A percentile compares a stretch with the other conserved stretches of the same genome.
Conservation (phyloP, 345 rosid genomes). For the Streptanthus diversifolius region DNA sequence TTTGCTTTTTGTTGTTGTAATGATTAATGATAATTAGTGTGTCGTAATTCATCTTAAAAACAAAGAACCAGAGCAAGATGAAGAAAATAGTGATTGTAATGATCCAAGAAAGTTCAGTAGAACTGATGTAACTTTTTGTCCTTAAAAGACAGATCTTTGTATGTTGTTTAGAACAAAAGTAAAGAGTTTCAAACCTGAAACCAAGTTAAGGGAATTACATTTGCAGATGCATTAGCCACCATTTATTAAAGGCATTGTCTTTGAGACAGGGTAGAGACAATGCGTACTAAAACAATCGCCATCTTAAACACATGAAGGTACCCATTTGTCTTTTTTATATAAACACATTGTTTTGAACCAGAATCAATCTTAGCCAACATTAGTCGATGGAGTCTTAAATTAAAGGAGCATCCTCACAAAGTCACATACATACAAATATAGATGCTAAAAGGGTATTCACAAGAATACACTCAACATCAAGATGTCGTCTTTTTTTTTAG, state of each 20-base stretch:
- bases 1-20: background rate
- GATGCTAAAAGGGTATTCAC: no score
- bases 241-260: conserved; percentile 71
- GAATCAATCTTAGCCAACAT: no score
- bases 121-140: background rate
- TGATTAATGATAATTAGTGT: background rate
- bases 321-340: no score
- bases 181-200: background rate
- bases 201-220: background rate
- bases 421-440: no score
- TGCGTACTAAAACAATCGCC: no score
- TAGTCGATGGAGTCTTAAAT: no score
- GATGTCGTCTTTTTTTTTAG: no score
- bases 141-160: background rate
- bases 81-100: background rate
- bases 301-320: no score
- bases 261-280: no score
- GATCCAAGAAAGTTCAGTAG: background rate
- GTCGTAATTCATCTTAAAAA: background rate
- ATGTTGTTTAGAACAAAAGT: background rate
- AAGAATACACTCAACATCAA: no score
- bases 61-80: background rate
- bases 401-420: no score
- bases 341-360: no score
- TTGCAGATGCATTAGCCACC: conserved; percentile 52